phyloP scores from a whole-genome alignment of 2,329 filamentous ascomycete species.

The Rutstroemia sp. region DNA sequence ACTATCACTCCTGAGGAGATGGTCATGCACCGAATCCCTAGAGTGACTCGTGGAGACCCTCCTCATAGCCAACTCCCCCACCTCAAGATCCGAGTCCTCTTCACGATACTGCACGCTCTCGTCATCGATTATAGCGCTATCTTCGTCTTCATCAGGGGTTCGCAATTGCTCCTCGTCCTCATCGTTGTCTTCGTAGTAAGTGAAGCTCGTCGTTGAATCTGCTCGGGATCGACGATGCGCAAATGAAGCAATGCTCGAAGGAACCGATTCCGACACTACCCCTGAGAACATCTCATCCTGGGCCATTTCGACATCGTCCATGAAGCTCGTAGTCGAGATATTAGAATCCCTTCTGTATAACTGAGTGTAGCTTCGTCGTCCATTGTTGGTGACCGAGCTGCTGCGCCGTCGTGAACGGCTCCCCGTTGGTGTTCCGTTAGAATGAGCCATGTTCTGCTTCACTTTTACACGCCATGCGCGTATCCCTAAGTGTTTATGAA shows the following conservation, averaged over 20 bases:
- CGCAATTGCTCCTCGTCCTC: conserved; percentile 40
- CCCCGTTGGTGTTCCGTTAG: conserved; percentile 21
- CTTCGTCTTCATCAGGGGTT: conserved; percentile 31
- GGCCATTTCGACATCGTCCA: conserved; percentile 98
- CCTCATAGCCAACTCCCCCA: conserved; percentile 35
- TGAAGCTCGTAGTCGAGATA: conserved; percentile 69
- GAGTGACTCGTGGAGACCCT: conserved; percentile 57
- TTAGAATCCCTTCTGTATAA: conserved; percentile 64
- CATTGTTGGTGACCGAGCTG: conserved; percentile 25
- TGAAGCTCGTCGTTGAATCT: conserved; percentile 82
- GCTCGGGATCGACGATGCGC: conserved; percentile 73
- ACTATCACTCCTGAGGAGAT: conserved; percentile 67
- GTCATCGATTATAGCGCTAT: conserved; percentile 34
- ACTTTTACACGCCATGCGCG: conserved; percentile 7
- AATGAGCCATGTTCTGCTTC: conserved; percentile 21
- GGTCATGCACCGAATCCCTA: conserved; percentile 48
- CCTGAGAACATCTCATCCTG: conserved; percentile 94
- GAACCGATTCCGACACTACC: conserved; percentile 91
- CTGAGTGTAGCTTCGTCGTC: conserved; percentile 16
- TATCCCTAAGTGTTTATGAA: neutral
- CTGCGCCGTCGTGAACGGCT: conserved; percentile 21
- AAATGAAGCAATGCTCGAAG: conserved; percentile 88
- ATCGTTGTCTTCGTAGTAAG: conserved; percentile 72
- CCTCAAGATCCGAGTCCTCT: conserved; percentile 29
- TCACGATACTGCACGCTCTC: conserved; percentile 30